Conservation (phyloP, 371 early-diverging fungal species). For the Thermomucor indicae-seudaticae region DNA sequence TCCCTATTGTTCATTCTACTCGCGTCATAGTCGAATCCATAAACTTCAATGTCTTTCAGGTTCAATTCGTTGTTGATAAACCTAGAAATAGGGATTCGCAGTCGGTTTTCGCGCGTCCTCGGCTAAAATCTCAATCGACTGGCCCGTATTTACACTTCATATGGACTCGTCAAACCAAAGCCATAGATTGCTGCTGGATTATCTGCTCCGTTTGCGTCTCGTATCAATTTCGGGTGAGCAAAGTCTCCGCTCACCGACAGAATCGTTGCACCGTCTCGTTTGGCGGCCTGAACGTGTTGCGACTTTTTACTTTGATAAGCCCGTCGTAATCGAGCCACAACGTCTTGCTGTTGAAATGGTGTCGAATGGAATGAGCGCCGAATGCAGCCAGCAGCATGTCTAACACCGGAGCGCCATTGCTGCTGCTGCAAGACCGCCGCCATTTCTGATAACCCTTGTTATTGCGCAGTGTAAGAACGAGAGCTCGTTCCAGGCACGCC, state of each 20-base stretch:
- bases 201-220: not conserved
- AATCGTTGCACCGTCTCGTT: slow-evolving; percentile 22
- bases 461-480: too few species aligned
- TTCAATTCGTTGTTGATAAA: slow-evolving; percentile 52
- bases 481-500: too few species aligned
- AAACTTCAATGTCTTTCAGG: slow-evolving; percentile 32
- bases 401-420: too few species aligned
- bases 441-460: too few species aligned
- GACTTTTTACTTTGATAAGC: slow-evolving; percentile 20
- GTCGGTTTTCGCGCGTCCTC: not conserved
- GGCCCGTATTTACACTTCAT: slow-evolving; percentile 17
- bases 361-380: not conserved
- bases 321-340: slow-evolving; percentile 1
- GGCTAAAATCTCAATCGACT: not conserved
- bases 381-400: too few species aligned
- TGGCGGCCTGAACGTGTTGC: slow-evolving; percentile 19
- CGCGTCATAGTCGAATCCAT: slow-evolving; percentile 52
- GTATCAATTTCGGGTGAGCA: not conserved
- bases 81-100: slow-evolving; percentile 2
- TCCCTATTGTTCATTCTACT: slow-evolving; percentile 1
- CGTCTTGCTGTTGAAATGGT: not conserved
- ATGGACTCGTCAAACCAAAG: slow-evolving; percentile 13
- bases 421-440: too few species aligned
- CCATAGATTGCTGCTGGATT: slow-evolving; percentile 12
- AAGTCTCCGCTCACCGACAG: slow-evolving; percentile 11